A percentile compares a stretch with the other conserved stretches of the same genome.
Evolutionary conservation across 2,329 filamentous ascomycete genomes (phyloP).

Genomic region (Lasiodiplodia sp.): DNA sequence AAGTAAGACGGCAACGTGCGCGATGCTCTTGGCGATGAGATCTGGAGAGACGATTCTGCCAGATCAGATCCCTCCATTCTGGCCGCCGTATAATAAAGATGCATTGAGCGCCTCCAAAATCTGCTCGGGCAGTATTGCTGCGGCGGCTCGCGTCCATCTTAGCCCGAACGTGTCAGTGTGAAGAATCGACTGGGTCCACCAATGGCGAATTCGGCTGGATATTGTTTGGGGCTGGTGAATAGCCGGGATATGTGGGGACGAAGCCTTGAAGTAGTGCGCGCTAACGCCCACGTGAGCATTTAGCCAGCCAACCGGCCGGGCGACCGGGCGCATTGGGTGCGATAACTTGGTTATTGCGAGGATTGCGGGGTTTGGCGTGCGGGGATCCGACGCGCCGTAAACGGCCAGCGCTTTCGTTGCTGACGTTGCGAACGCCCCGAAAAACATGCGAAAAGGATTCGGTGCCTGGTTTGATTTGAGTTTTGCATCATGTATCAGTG

Average conservation of each 20-base stretch:
- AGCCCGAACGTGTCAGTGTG: not conserved
- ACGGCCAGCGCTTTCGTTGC: not conserved
- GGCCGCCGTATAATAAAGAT: not conserved
- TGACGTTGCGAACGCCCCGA: not conserved
- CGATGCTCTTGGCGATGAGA: not conserved
- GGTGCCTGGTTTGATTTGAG: constrained; percentile 4
- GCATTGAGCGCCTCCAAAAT: not conserved
- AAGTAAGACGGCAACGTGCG: not conserved
- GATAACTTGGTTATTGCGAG: not conserved
- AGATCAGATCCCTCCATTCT: not conserved
- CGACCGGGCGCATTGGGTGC: not conserved
- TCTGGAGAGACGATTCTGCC: not conserved
- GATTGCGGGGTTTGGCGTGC: constrained; percentile 15
- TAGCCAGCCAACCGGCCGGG: constrained; percentile 11
- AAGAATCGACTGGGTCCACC: not conserved
- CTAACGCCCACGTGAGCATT: not conserved
- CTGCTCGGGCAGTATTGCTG: not conserved
- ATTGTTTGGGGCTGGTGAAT: not conserved
- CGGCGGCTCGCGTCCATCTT: not conserved
- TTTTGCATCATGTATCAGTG: not conserved
- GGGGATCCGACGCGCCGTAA: constrained; percentile 5
- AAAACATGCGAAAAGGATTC: not conserved
- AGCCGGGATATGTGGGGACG: constrained; percentile 6
- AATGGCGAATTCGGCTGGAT: not conserved
- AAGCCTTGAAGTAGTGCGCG: not conserved